These are phyloP conservation scores for Petasospora rhodanensis DNA, from an alignment of 1,139 yeast species.

Conservation along the genomic window DNA sequence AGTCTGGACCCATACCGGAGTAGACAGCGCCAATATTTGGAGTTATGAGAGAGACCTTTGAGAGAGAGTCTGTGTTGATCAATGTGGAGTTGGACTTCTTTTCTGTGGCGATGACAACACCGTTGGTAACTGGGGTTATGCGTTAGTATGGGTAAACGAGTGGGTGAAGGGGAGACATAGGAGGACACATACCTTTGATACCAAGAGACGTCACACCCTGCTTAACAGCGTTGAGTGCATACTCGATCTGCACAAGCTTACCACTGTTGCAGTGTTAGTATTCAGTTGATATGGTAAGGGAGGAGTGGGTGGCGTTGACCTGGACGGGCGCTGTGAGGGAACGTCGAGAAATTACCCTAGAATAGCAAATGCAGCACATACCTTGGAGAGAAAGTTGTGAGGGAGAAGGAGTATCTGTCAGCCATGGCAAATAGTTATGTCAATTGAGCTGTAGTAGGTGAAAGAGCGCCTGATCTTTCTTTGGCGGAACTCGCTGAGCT, in stretches of 20 bases:
- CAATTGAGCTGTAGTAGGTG: too few relatives aligned
- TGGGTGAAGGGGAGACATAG: not conserved
- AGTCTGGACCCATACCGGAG: conserved; percentile 99
- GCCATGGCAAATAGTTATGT: too few relatives aligned
- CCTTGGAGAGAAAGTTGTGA: conserved; percentile 96
- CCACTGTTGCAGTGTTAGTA: conserved; percentile 50
- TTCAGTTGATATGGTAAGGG: not conserved
- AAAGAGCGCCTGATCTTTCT: too few relatives aligned
- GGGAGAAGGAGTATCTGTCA: conserved; percentile 94
- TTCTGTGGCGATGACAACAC: conserved; percentile 95
- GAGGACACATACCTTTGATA: conserved; percentile 46
- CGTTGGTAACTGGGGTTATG: conserved; percentile 73
- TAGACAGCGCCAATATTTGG: conserved; percentile 97
- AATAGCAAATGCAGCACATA: conserved; percentile 37
- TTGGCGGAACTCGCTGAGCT: too few relatives aligned
- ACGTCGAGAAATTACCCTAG: too few relatives aligned
- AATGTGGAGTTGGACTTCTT: conserved; percentile 81
- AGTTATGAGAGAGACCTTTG: conserved; percentile 79
- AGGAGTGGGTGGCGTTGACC: conserved; percentile 8
- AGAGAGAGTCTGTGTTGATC: conserved; percentile 67
- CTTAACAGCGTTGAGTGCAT: conserved; percentile 94
- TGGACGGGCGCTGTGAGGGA: too few relatives aligned
- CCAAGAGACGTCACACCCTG: conserved; percentile 98
- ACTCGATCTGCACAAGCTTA: conserved; percentile 95
- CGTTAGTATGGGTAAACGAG: conserved; percentile 2